A percentile compares a stretch with the other conserved stretches of the same genome.
These are phyloP conservation scores for Torulaspora pretoriensis DNA, from an alignment of 1,139 yeast species.

Conservation along the genomic window DNA sequence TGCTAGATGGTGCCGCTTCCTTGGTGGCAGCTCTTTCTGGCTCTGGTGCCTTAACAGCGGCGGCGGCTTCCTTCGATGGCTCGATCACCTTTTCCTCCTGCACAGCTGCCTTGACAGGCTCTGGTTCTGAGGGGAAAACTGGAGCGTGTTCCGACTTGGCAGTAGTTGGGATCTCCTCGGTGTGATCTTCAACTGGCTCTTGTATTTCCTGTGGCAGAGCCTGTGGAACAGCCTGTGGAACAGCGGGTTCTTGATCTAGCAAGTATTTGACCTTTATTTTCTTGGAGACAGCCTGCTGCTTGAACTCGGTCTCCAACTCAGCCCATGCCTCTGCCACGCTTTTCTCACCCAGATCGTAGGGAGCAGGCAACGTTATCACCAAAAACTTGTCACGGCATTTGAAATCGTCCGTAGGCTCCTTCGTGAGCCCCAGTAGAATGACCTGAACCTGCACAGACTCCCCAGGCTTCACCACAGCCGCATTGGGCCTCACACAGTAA, in stretches of 20 bases:
- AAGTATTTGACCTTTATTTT: conserved; percentile 75
- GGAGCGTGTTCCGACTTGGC: conserved; percentile 9
- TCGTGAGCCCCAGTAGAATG: conserved; percentile 76
- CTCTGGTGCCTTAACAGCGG: background rate
- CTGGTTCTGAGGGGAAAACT: conserved; percentile 7
- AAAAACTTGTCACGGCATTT: conserved; percentile 90
- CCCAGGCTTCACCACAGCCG: conserved; percentile 75
- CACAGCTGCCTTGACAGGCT: conserved; percentile 3
- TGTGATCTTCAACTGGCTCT: conserved; percentile 5
- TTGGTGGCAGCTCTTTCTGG: conserved; percentile 2
- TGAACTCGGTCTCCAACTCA: conserved; percentile 58
- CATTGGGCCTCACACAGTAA: conserved; percentile 95
- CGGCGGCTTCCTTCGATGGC: background rate
- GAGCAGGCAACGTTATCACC: conserved; percentile 79
- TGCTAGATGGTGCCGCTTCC: conserved; percentile 7
- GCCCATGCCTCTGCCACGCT: conserved; percentile 70
- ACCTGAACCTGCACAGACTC: conserved; percentile 68
- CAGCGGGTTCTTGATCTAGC: conserved; percentile 18
- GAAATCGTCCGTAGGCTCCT: conserved; percentile 67
- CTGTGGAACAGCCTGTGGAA: background rate
- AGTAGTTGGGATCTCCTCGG: conserved; percentile 4
- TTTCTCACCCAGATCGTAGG: conserved; percentile 50
- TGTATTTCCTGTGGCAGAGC: conserved; percentile 1
- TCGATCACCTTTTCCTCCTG: conserved; percentile 5
- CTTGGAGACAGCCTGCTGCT: conserved; percentile 58